Conservation (phyloP, 371 early-diverging fungal genomes). For the Lichtheimia ornata region DNA sequence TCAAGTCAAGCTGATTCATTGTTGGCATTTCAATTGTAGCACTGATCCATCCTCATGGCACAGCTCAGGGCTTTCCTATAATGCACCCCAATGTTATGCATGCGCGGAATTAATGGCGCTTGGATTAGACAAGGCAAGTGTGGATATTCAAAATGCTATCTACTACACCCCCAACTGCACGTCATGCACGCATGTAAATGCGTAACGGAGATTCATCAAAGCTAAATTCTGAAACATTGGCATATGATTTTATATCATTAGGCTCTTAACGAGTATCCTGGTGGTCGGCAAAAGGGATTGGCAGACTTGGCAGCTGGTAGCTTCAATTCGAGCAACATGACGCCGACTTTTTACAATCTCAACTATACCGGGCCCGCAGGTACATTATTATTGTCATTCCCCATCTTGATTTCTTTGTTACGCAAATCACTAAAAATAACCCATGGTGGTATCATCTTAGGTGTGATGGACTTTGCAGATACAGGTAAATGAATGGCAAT, state of each 20-base stretch:
- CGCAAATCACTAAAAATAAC: background rate
- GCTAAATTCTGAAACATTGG: no score
- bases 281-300: conserved; percentile 34
- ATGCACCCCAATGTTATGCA: conserved; percentile 42
- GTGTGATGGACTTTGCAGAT: conserved; percentile 15
- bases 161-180: no score
- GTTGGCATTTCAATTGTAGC: conserved; percentile 4
- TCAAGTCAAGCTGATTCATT: background rate
- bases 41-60: conserved; percentile 28
- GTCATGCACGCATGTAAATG: no score
- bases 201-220: background rate
- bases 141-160: no score
- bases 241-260: conserved; percentile 7
- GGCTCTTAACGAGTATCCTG: conserved; percentile 38
- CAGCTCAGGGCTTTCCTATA: conserved; percentile 31
- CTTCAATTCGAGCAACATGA: conserved; percentile 40
- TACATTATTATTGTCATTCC: conserved; percentile 7
- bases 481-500: conserved; percentile 13
- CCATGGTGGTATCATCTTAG: background rate
- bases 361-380: conserved; percentile 51
- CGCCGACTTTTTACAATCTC: conserved; percentile 36
- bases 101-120: conserved; percentile 40
- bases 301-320: conserved; percentile 19
- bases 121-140: conserved; percentile 35
- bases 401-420: background rate